Percentiles rank a stretch among this genome's conserved stretches.
These are phyloP conservation scores for Pseudovirgaria hyperparasitica DNA, from an alignment of 2,329 filamentous ascomycete species.

Conservation along the genomic window DNA sequence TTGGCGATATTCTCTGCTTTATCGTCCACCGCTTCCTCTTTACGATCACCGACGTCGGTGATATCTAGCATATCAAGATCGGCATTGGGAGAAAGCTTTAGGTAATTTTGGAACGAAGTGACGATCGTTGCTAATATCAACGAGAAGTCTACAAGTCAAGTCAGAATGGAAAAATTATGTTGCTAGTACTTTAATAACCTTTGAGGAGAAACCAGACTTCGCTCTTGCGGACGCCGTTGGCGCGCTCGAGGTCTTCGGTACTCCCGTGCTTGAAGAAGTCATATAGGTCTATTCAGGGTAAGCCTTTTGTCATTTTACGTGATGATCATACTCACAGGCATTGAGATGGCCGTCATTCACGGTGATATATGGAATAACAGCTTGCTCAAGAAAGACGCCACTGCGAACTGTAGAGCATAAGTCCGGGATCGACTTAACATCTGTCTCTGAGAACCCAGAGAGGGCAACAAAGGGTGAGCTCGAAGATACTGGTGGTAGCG, in stretches of 20 bases:
- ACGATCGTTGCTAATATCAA: conserved; percentile 59
- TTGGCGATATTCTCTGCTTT: conserved; percentile 19
- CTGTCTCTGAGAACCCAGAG: conserved; percentile 49
- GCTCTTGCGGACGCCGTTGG: conserved; percentile 52
- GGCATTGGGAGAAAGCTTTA: conserved; percentile 34
- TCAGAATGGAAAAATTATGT: background rate
- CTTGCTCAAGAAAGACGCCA: conserved; percentile 63
- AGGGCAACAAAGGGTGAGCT: conserved; percentile 60
- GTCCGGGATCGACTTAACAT: conserved; percentile 52
- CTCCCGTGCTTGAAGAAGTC: conserved; percentile 70
- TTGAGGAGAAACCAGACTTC: conserved; percentile 66
- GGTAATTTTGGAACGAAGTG: conserved; percentile 46
- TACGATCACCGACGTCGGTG: conserved; percentile 37
- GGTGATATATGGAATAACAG: conserved; percentile 56
- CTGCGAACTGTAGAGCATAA: conserved; percentile 52
- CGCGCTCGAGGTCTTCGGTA: conserved; percentile 43
- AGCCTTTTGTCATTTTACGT: too few relatives aligned
- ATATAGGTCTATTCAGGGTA: too few relatives aligned
- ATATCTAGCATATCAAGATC: conserved; percentile 40
- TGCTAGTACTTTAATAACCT: conserved; percentile 6
- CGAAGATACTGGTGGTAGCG: conserved; percentile 32
- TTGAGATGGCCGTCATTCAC: conserved; percentile 47
- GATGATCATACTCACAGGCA: too few relatives aligned
- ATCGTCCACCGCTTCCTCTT: conserved; percentile 33
- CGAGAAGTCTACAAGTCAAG: too few relatives aligned